These are phyloP conservation scores for Astraeus odoratus DNA, from an alignment of 768 basidiomycete genomes.

Conservation along the genomic window DNA sequence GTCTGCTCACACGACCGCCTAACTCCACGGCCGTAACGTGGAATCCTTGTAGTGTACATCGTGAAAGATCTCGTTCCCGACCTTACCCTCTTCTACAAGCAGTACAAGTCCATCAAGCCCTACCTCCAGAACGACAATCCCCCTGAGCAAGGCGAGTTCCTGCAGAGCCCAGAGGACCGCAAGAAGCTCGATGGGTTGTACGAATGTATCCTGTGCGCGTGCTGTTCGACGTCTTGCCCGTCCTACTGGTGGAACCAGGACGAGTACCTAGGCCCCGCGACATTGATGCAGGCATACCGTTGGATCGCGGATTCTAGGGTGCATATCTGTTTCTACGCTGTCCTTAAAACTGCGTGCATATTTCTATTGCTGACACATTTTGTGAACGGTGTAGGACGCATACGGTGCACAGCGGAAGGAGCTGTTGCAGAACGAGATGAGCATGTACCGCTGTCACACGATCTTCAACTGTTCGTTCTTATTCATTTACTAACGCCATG, in stretches of 20 bases:
- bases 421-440: slow-evolving; percentile 91
- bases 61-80: slow-evolving; percentile 98
- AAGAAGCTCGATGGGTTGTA: slow-evolving; percentile 96
- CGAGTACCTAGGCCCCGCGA: slow-evolving; percentile 95
- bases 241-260: slow-evolving; percentile 99
- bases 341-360: not conserved
- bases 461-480: slow-evolving; percentile 83
- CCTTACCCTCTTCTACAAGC: slow-evolving; percentile 92
- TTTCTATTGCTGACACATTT: not conserved
- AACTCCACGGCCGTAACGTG: not conserved
- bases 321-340: slow-evolving; percentile 23
- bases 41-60: slow-evolving; percentile 73
- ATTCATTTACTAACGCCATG: not conserved
- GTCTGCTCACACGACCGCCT: not conserved
- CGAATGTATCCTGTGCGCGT: slow-evolving; percentile 95
- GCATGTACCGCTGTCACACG: slow-evolving; percentile 96
- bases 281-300: slow-evolving; percentile 92
- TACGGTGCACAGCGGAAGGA: slow-evolving; percentile 79
- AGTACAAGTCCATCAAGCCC: slow-evolving; percentile 99
- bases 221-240: slow-evolving; percentile 97
- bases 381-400: slow-evolving; percentile 47
- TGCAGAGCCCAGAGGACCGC: slow-evolving; percentile 88
- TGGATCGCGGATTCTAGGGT: slow-evolving; percentile 98
- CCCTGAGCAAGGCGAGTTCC: slow-evolving; percentile 76
- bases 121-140: slow-evolving; percentile 92